Evolutionary conservation across 176 grass and related monocot species (phyloP).

Genomic region (Rhynchospora pubera): DNA sequence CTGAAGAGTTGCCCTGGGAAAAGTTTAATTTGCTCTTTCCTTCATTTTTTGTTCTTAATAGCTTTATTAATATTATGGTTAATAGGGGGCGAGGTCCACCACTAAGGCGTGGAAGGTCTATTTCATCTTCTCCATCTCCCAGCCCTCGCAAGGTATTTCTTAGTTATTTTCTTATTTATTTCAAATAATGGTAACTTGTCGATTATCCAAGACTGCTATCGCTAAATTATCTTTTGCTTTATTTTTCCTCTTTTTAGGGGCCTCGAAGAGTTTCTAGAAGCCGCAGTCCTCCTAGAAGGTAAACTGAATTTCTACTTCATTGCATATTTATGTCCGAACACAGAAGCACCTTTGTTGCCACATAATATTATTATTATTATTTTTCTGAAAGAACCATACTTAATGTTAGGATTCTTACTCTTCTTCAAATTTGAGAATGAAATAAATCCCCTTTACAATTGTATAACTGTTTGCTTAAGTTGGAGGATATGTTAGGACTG

Average conservation of each 20-base stretch:
- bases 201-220: not conserved
- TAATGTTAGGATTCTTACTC: not conserved
- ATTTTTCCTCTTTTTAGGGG: constrained; percentile 34
- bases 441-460: not conserved
- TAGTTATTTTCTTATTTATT: not conserved
- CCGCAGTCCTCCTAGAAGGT: constrained; percentile 94
- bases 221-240: not conserved
- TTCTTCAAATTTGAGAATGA: not conserved
- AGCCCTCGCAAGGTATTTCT: constrained; percentile 53
- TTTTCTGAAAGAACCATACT: not conserved
- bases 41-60: not conserved
- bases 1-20: not conserved
- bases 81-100: constrained; percentile 65
- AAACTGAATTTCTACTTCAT: not conserved
- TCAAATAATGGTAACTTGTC: not conserved
- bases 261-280: constrained; percentile 81
- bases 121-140: constrained; percentile 79
- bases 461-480: not conserved
- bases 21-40: not conserved
- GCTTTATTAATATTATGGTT: not conserved
- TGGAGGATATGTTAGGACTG: not conserved
- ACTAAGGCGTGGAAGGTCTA: constrained; percentile 84
- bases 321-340: not conserved
- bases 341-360: not conserved
- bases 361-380: not conserved